Evolutionary conservation across 225 moss, liverwort and hornwort species (phyloP), one percentile per base, ranked within the genome.

Genomic region (Sphagnum contortum): DNA sequence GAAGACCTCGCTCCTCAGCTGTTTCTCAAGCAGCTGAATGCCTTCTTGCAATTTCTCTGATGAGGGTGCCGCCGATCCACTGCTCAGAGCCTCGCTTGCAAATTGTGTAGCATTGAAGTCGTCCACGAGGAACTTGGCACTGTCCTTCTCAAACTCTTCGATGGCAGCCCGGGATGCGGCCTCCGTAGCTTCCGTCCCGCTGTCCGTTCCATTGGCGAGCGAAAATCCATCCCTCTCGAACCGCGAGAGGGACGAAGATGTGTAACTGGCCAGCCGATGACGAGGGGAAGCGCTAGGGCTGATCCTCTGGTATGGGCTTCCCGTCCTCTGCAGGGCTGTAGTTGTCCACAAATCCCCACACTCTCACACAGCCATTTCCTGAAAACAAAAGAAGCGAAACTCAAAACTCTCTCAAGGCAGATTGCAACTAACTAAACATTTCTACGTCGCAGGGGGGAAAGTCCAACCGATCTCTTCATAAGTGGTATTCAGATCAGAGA

Each of bases 1-100:
- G 62, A 76, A 80, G 12, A 96, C 92, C 74, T 96, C 95, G 74
- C 81, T 92, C 47, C 92, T 81, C 53, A 96, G 83, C 90, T 96
- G 95, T 66, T 85, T 90, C 86, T 96, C 95, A 59, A 96, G 72
- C n/a, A 92, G 71, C 60, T 79, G 87, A 52, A 96, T 92, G 47
- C 95, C 95, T 65, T 96, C 95, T 64, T 87, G 90, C 62, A 96
- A 71, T 72, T 96, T 96, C 77, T 96, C 95, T 6, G 88, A 90
- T 10, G 95, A 90, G n/a, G 92, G 86, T 52, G 95, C 88, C 9
- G 95, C 88, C 11, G 92, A 92, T 68, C 92, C 95, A 68, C 85
- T 88, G 70, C 90, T 80, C 6, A 96, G 78, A 0, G 95, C 92
- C 66, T 90, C 90, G 57, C 92, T 92, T 6, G 96, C 96, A 61